Percentiles rank a stretch among this genome's conserved stretches.
Conservation (phyloP, 2,329 filamentous ascomycete genomes). For the Pseudogymnoascus sp. region DNA sequence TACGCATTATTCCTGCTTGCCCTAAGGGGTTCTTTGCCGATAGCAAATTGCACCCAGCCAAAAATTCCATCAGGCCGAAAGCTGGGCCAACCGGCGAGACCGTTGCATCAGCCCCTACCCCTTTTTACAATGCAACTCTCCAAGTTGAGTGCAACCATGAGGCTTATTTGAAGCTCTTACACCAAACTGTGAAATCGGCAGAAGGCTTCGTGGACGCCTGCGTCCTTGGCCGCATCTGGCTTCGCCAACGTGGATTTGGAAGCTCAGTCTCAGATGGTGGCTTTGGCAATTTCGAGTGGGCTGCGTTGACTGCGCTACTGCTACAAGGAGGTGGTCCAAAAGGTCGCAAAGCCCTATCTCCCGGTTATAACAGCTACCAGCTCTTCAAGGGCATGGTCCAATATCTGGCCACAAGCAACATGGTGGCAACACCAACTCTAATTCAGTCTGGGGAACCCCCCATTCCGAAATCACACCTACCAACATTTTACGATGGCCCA, state of each 20-base stretch:
- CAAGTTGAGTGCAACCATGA: slow-evolving; percentile 68
- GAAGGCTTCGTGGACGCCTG: slow-evolving; percentile 67
- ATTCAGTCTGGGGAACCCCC: slow-evolving; percentile 36
- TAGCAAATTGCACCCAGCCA: slow-evolving; percentile 60
- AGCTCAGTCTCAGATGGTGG: slow-evolving; percentile 65
- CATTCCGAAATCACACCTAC: slow-evolving; percentile 39
- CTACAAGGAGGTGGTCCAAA: slow-evolving; percentile 68
- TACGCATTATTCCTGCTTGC: slow-evolving; percentile 71
- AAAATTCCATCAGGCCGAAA: slow-evolving; percentile 58
- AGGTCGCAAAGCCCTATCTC: slow-evolving; percentile 62
- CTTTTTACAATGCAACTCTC: slow-evolving; percentile 83
- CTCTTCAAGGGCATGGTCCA: slow-evolving; percentile 93
- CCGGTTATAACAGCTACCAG: slow-evolving; percentile 81
- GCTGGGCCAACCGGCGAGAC: slow-evolving; percentile 36
- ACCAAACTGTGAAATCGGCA: slow-evolving; percentile 53
- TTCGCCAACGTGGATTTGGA: slow-evolving; percentile 76
- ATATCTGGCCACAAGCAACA: slow-evolving; percentile 66
- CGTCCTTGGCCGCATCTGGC: slow-evolving; percentile 77
- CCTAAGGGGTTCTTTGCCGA: slow-evolving; percentile 60
- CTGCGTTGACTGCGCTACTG: slow-evolving; percentile 67
- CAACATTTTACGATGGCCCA: slow-evolving; percentile 69
- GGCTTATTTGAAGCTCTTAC: slow-evolving; percentile 66
- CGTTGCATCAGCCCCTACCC: slow-evolving; percentile 44
- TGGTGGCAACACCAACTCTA: slow-evolving; percentile 56
- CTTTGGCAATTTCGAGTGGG: slow-evolving; percentile 91